These are phyloP conservation scores for Globisporangium solare DNA, from an alignment of 352 stramenopile genomes.

Conservation along the genomic window DNA sequence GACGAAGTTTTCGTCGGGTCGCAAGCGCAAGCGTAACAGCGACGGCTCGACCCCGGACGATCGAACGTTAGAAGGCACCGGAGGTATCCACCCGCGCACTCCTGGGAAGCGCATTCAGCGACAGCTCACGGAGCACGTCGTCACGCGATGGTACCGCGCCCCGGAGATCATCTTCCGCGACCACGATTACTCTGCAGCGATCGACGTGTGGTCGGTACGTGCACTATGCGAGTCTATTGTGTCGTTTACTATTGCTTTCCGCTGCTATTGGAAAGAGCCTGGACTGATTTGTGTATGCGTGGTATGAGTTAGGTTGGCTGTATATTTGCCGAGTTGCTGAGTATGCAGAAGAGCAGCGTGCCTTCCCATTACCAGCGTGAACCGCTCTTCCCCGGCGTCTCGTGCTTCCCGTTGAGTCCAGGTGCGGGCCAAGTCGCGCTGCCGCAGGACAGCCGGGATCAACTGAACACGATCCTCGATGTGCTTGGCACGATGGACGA, in stretches of 20 bases:
- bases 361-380: conserved; percentile 92
- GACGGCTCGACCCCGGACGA: conserved; percentile 50
- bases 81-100: conserved; percentile 64
- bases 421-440: conserved; percentile 68
- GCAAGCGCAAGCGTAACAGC: conserved; percentile 41
- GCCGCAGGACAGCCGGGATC: conserved; percentile 79
- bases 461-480: conserved; percentile 86
- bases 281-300: conserved; percentile 4
- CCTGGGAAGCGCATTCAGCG: conserved; percentile 79
- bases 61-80: conserved; percentile 48
- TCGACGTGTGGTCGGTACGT: conserved; percentile 88
- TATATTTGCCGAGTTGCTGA: conserved; percentile 94
- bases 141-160: conserved; percentile 94
- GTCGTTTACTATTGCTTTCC: not conserved
- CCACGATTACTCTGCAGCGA: conserved; percentile 84
- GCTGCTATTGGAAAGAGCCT: not conserved
- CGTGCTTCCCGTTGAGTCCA: conserved; percentile 83
- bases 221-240: not conserved
- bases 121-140: conserved; percentile 93
- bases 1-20: conserved; percentile 42
- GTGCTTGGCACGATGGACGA: conserved; percentile 85
- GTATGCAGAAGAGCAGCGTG: conserved; percentile 95
- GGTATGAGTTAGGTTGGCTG: conserved; percentile 76
- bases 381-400: conserved; percentile 93
- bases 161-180: conserved; percentile 93